A percentile compares a stretch with the other conserved stretches of the same genome.
These are phyloP conservation scores for Kluyveromyces sp. DNA, from an alignment of 1,139 yeast species.

Conservation along the genomic window DNA sequence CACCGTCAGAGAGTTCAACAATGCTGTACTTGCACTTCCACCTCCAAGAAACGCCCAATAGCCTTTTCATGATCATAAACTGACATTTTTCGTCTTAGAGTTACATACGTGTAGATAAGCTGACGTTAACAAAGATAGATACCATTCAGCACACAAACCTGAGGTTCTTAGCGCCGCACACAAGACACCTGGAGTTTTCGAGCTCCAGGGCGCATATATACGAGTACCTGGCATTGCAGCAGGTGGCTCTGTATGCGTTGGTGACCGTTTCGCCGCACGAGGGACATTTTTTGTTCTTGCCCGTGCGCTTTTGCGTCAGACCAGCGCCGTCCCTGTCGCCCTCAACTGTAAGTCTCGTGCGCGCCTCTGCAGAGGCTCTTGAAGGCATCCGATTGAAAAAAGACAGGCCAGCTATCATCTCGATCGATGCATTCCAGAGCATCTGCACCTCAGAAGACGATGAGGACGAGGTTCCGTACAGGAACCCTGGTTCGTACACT, in stretches of 20 bases:
- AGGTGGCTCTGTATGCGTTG: constrained; percentile 4
- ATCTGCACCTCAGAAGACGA: constrained; percentile 7
- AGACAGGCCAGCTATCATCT: constrained; percentile 6
- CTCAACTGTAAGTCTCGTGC: neutral
- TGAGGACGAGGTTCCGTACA: neutral
- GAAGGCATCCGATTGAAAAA: neutral
- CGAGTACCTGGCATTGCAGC: constrained; percentile 8
- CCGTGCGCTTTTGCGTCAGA: neutral
- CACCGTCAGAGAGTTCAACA: constrained; percentile 72
- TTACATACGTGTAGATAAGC: constrained; percentile 3
- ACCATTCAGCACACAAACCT: constrained; percentile 2
- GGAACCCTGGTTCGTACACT: constrained; percentile 2
- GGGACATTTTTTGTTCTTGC: constrained; percentile 1
- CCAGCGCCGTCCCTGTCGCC: neutral
- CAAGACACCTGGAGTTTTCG: constrained; percentile 2
- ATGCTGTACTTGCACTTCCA: constrained; percentile 32
- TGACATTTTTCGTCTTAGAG: too few relatives aligned
- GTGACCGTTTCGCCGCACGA: constrained; percentile 7
- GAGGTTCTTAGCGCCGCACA: constrained; percentile 4
- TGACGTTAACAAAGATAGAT: too few relatives aligned
- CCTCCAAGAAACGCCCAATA: constrained; percentile 3
- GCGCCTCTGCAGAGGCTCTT: neutral
- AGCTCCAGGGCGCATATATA: constrained; percentile 9
- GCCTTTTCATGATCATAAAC: neutral
- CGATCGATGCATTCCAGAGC: constrained; percentile 7